Evolutionary conservation across 805 yeast species (phyloP), one percentile per base, ranked within the genome.

Genomic region (Candida parachauliodes): DNA sequence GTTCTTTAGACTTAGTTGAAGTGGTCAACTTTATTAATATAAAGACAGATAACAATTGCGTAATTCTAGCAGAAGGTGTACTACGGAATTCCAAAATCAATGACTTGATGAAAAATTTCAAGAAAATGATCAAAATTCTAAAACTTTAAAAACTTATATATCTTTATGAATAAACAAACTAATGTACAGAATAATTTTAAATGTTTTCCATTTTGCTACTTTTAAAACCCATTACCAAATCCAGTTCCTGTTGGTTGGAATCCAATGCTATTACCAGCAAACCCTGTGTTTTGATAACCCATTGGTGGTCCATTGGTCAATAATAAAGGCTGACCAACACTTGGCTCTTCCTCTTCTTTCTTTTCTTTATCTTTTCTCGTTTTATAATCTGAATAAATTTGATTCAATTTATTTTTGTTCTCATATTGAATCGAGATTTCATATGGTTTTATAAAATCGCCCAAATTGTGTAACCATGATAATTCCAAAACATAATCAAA

Each of bases 371-470:
- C 77, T 52, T 77, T 78, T 62, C 93, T 80, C 48, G 70, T 79
- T 55, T 81, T 78, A 59, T 86, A 73, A 52, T 86, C 93, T 37
- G 70, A 70, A 47, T 83, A 72, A 36, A 89, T 70, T 57, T 74
- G 83, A 48, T 76, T 68, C 44, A 88, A 60, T 44, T 76, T 72
- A 49, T 73, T 77, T 49, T 76, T 77, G 62, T 85, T 88, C 62
- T 91, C 97, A 51, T 81, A 82, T 53, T 81, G 79, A 46, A 84
- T 68, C 28, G 95, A 83, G 55, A 93, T 88, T 60, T 79, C 83
- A 64, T 88, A 93, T 38, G 99, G 98, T 70, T 85, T 89, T 48
- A 85, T 81, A 67, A 81, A 87, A 60, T 89, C 91, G 46, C 68
- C 77, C 64, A 93, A 77, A 48, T 77, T 76, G 62, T 88, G 83